Base-by-base conservation (phyloP, 805 yeast species). In the Wickerhamiella brachini region DNA sequence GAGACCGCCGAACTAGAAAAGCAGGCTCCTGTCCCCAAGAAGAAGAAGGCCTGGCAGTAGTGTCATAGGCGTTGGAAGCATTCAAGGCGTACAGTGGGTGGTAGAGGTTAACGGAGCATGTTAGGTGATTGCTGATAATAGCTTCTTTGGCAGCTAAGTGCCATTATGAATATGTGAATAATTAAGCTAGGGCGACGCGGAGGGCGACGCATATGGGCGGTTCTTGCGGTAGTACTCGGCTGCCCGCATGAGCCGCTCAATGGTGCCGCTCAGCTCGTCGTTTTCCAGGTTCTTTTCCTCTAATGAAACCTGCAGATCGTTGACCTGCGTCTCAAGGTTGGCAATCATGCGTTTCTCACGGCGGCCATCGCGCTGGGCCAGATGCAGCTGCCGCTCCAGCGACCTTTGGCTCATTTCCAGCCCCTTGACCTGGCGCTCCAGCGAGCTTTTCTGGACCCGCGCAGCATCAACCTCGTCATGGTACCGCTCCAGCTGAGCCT, bases 211-310 rank as follows among this genome's bases (percentile, higher is more conserved):
- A 37, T 37, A 37, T 20, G 41, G 13, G 20, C 41, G 41, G 20
- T 15, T 37, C 41, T 37, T 17, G 39, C 42, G 34, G 18, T 45
- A 45, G n/a, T 39, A 20, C 49, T 41, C 23, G 21, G 45, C 42
- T 5, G 42, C 44, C 24, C 20, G 53, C 51, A 50, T 48, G 23
- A 51, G 48, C 8, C 51, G 45, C 26, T 23, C 49, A 41, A 64
- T 58, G 10, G 65, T 59, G 22, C 65, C 47, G 31, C 56, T 56
- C 34, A 64, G 56, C 47, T 62, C 66, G 47, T 65, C 68, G 52
- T 65, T 65, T 48, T 66, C 70, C 55, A 66, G 59, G 8, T 62
- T 61, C 55, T 60, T 59, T 45, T 65, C 68, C 52, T 66, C 69
- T 5, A 66, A 54, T 3, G 67, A 56, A 31, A 66, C 55, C 53